Evolutionary conservation across 306 rosid species (phyloP).

Genomic region (Cyamopsis tetragonoloba): DNA sequence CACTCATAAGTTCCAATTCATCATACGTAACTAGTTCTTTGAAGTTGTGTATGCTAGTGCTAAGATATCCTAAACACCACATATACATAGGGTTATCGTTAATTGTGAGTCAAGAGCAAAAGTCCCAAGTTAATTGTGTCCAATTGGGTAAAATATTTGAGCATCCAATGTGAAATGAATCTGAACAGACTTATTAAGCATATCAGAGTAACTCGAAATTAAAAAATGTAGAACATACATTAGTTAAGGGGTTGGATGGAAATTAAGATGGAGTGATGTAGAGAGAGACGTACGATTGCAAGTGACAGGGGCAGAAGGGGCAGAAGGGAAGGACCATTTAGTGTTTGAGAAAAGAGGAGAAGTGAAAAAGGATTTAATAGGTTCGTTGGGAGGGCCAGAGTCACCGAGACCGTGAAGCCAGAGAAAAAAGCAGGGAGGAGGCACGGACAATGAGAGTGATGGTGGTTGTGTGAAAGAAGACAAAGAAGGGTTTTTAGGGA

Average conservation of each 20-base stretch:
- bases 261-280: neutral
- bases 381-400: conserved; percentile 92
- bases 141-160: too few species aligned
- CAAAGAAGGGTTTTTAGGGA: neutral
- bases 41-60: neutral
- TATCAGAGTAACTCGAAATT: too few species aligned
- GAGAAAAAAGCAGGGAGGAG: conserved; percentile 71
- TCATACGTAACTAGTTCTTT: neutral
- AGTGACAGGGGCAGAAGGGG: conserved; percentile 74
- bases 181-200: too few species aligned
- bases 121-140: too few species aligned
- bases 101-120: neutral
- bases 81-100: neutral
- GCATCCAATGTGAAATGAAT: too few species aligned
- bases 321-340: conserved; percentile 83
- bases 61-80: neutral
- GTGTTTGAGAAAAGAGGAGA: conserved; percentile 64
- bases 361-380: conserved; percentile 71
- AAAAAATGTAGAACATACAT: too few species aligned
- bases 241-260: too few species aligned
- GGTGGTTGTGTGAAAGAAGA: neutral
- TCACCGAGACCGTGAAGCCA: conserved; percentile 94
- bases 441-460: conserved; percentile 16
- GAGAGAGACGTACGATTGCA: conserved; percentile 53
- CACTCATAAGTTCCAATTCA: neutral